phyloP scores from a whole-genome alignment of 1,284 basidiomycete genomes.

The Cryptococcus depauperatus region DNA sequence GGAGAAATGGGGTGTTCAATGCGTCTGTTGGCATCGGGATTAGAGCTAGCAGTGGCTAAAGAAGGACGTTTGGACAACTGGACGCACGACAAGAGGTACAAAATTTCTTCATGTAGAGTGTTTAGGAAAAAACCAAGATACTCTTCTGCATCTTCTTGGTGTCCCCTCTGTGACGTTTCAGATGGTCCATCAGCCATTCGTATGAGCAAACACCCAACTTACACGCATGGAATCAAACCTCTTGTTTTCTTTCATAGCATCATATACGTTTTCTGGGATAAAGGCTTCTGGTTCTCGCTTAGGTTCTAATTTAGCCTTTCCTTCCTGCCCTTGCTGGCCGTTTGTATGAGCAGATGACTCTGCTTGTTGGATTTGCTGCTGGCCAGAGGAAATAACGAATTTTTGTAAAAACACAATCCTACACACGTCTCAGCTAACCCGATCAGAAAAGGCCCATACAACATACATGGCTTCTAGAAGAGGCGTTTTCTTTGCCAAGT shows the following conservation, averaged over 20 bases:
- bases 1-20: conserved; percentile 43
- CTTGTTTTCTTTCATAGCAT: conserved; percentile 91
- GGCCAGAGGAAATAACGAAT: conserved; percentile 49
- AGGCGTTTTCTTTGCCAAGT: conserved; percentile 54
- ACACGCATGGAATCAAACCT: conserved; percentile 88
- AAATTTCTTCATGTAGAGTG: conserved; percentile 86
- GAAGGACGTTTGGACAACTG: conserved; percentile 38
- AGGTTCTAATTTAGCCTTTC: conserved; percentile 19
- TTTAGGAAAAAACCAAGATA: conserved; percentile 97
- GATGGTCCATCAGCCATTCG: neutral
- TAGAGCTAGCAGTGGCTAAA: conserved; percentile 50
- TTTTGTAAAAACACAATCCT: conserved; percentile 69
- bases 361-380: too few relatives aligned
- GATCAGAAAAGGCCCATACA: neutral
- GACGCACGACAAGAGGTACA: conserved; percentile 52
- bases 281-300: conserved; percentile 69
- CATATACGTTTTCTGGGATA: conserved; percentile 81
- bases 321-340: conserved; percentile 12
- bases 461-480: conserved; percentile 66
- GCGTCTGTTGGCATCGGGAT: conserved; percentile 30
- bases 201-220: conserved; percentile 34
- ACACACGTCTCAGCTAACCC: neutral
- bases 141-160: conserved; percentile 97
- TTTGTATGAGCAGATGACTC: conserved; percentile 13
- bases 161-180: conserved; percentile 58